phyloP scores from a whole-genome alignment of 306 rosid species.

The Cicer chorassanicum region DNA sequence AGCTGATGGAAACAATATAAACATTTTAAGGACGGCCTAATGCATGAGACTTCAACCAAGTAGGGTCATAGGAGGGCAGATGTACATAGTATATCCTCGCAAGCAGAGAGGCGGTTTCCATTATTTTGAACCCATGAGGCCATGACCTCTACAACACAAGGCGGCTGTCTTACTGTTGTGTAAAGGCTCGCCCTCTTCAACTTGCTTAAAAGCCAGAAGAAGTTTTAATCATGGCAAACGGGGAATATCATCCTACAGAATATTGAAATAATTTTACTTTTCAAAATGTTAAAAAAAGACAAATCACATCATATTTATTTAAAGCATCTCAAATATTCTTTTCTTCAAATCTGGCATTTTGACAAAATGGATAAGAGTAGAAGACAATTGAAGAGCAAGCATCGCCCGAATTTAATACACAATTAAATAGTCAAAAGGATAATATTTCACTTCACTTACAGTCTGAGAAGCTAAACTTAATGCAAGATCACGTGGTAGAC shows the following conservation, averaged over 20 bases:
- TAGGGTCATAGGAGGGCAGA: background rate
- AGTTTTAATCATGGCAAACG: slow-evolving; percentile 23
- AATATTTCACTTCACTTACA: slow-evolving; percentile 61
- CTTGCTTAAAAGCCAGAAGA: background rate
- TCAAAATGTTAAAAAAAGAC: background rate
- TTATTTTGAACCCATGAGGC: background rate
- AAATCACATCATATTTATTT: background rate
- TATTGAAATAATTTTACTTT: slow-evolving; percentile 13
- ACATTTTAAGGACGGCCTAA: background rate
- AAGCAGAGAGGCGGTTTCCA: background rate
- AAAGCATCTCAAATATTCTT: background rate
- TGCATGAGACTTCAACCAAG: background rate
- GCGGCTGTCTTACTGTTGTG: background rate
- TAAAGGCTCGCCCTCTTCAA: background rate
- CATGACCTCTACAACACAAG: background rate
- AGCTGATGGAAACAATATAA: slow-evolving; percentile 19
- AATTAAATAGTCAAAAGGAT: slow-evolving; percentile 17
- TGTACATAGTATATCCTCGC: background rate
- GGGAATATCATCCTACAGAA: slow-evolving; percentile 9
- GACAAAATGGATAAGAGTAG: slow-evolving; percentile 8
- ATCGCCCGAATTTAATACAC: slow-evolving; percentile 29
- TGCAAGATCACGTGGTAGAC: slow-evolving; percentile 91
- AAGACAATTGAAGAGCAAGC: slow-evolving; percentile 5
- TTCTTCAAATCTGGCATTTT: slow-evolving; percentile 14
- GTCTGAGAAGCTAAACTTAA: slow-evolving; percentile 91